phyloP scores from a whole-genome alignment of 305 asterid species.

The Fraxinus latifolia region DNA sequence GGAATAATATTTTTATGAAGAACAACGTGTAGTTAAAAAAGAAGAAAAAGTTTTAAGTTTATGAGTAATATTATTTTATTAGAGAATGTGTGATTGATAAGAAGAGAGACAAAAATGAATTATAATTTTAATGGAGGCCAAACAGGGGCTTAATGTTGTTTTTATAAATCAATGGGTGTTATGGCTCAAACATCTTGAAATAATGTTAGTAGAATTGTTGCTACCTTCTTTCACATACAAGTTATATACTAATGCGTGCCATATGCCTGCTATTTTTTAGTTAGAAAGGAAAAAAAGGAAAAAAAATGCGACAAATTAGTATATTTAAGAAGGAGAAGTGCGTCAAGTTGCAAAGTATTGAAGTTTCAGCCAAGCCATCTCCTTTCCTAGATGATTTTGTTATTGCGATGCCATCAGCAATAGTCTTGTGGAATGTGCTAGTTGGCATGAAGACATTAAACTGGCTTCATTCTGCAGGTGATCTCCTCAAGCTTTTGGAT shows the following conservation, averaged over 20 bases:
- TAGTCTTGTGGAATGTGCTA: slow-evolving; percentile 19
- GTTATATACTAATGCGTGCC: not conserved
- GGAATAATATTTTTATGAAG: not conserved
- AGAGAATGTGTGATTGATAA: not conserved
- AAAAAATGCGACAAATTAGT: not conserved
- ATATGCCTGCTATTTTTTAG: not conserved
- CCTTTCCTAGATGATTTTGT: not conserved
- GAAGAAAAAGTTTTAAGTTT: not conserved
- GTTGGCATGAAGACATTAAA: slow-evolving; percentile 12
- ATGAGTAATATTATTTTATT: not conserved
- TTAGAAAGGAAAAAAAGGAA: not conserved
- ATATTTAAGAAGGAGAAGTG: not conserved
- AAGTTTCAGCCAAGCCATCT: slow-evolving; percentile 14
- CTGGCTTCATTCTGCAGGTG: slow-evolving; percentile 49
- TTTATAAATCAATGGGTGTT: not conserved
- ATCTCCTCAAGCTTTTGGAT: slow-evolving; percentile 84
- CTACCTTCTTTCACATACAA: slow-evolving; percentile 1
- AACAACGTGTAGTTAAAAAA: not conserved
- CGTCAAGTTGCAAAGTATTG: not conserved
- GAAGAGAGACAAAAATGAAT: not conserved
- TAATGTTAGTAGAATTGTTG: slow-evolving; percentile 2
- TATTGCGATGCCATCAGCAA: slow-evolving; percentile 19
- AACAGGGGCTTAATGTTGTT: not conserved
- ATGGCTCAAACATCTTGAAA: slow-evolving; percentile 4
- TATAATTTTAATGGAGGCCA: not conserved